A percentile compares a stretch with the other conserved stretches of the same genome.
These are phyloP conservation scores for Coprinellus aureogranulatus DNA, from an alignment of 768 basidiomycete species.

Conservation along the genomic window DNA sequence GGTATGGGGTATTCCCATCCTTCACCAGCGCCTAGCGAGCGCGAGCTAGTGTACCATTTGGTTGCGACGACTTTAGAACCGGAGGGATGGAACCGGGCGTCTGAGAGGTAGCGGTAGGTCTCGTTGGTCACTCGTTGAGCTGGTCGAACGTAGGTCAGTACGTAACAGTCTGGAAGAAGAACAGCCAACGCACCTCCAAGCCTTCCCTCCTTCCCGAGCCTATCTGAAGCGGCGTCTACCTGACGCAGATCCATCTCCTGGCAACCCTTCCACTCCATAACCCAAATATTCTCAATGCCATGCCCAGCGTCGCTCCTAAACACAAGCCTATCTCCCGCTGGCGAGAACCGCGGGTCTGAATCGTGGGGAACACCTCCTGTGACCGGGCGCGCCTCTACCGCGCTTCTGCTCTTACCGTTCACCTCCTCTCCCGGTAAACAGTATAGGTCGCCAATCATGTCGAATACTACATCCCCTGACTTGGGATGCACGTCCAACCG, in stretches of 20 bases:
- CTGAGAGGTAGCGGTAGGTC: conserved; percentile 69
- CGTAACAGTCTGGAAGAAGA: conserved; percentile 39
- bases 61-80: conserved; percentile 65
- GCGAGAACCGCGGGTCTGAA: conserved; percentile 72
- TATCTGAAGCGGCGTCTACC: conserved; percentile 28
- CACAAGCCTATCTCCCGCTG: conserved; percentile 58
- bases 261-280: conserved; percentile 64
- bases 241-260: conserved; percentile 45
- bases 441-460: conserved; percentile 73
- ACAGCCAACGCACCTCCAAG: conserved; percentile 43
- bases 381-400: conserved; percentile 52
- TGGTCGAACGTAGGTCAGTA: conserved; percentile 12
- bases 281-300: conserved; percentile 76
- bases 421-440: conserved; percentile 53
- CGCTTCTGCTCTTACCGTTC: conserved; percentile 13
- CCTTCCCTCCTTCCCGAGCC: conserved; percentile 53
- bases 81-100: conserved; percentile 69
- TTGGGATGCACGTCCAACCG: conserved; percentile 70
- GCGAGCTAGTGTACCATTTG: conserved; percentile 69
- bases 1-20: conserved; percentile 68
- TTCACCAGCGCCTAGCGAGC: conserved; percentile 70
- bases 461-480: conserved; percentile 70
- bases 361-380: conserved; percentile 67
- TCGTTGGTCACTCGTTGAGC: conserved; percentile 65
- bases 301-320: conserved; percentile 72